Evolutionary conservation across 331 rosid species (phyloP).

Genomic region (Rhamnella rubrinervis): DNA sequence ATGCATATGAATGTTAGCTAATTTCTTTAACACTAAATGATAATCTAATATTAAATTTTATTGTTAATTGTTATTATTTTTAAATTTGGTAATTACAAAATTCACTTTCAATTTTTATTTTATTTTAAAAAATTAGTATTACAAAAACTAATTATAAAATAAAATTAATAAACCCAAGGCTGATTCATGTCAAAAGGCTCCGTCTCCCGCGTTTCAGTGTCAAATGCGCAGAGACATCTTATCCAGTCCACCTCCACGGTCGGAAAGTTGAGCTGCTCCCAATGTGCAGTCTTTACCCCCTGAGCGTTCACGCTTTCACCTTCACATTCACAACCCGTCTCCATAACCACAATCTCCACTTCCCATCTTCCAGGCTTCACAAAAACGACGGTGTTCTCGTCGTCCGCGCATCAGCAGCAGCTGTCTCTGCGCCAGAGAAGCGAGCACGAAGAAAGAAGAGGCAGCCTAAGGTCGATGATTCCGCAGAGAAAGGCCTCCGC

Average conservation of each 20-base stretch:
- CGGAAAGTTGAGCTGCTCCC: neutral
- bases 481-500: slow-evolving; percentile 71
- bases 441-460: slow-evolving; percentile 62
- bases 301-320: neutral
- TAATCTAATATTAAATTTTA: too few relatives aligned
- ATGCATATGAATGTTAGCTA: too few relatives aligned
- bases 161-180: too few relatives aligned
- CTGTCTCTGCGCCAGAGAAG: slow-evolving; percentile 49
- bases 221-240: slow-evolving; percentile 17
- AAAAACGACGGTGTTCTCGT: slow-evolving; percentile 8
- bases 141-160: neutral
- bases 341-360: neutral
- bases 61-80: too few relatives aligned
- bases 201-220: neutral
- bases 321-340: neutral
- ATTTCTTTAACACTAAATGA: too few relatives aligned
- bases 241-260: slow-evolving; percentile 9
- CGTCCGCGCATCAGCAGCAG: slow-evolving; percentile 43
- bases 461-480: slow-evolving; percentile 46
- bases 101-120: too few relatives aligned
- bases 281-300: slow-evolving; percentile 8
- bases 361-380: neutral
- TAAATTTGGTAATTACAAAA: too few relatives aligned
- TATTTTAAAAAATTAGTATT: neutral
- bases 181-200: neutral